These are phyloP conservation scores for Pichia sp. DNA, from an alignment of 1,139 yeast species.

Conservation along the genomic window DNA sequence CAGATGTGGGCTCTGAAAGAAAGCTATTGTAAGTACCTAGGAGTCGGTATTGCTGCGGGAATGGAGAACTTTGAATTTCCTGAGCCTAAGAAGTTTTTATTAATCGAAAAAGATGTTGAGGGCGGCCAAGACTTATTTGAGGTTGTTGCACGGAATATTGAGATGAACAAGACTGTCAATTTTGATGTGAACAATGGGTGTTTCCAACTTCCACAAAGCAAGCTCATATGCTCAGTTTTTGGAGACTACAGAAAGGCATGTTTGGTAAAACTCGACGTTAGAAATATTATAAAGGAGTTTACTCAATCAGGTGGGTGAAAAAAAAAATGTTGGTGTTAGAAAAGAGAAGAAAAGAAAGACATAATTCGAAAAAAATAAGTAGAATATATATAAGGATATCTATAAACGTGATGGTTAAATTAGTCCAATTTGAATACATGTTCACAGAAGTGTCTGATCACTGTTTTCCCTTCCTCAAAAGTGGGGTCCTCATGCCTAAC, in stretches of 20 bases:
- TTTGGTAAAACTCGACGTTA: constrained; percentile 8
- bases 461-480: constrained; percentile 62
- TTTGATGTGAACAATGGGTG: constrained; percentile 9
- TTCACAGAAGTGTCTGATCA: constrained; percentile 60
- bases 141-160: neutral
- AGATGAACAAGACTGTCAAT: constrained; percentile 2
- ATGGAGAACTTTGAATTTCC: constrained; percentile 34
- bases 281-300: constrained; percentile 8
- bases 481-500: constrained; percentile 52
- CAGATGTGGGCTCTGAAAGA: constrained; percentile 74
- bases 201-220: constrained; percentile 5
- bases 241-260: constrained; percentile 9
- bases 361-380: neutral
- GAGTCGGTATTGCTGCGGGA: constrained; percentile 57
- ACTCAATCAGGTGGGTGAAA: neutral
- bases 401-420: neutral
- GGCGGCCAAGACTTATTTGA: neutral
- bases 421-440: constrained; percentile 29
- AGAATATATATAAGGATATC: neutral
- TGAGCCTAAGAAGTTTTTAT: neutral
- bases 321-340: too few relatives aligned
- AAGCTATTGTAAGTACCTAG: constrained; percentile 58
- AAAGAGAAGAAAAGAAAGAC: neutral
- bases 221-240: constrained; percentile 17
- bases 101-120: constrained; percentile 26